Conservation (phyloP, 2,329 filamentous ascomycete species). For the Ploettnerulaceae sp. region DNA sequence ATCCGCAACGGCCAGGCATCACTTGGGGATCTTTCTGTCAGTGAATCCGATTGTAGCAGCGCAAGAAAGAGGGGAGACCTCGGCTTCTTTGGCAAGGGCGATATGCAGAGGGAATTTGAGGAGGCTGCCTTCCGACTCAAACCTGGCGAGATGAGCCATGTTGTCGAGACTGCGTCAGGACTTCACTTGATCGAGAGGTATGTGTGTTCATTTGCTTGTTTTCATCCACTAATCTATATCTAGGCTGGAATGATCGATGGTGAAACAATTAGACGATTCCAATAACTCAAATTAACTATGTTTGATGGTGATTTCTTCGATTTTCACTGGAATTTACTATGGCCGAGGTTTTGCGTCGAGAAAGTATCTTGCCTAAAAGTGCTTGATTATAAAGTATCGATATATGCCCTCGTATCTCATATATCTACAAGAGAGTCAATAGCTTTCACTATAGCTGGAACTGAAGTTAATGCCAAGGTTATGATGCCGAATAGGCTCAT, state of each 20-base stretch:
- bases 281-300: not conserved
- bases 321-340: constrained; percentile 4
- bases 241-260: constrained; percentile 21
- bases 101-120: constrained; percentile 99
- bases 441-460: constrained; percentile 47
- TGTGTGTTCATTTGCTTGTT: not conserved
- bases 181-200: constrained; percentile 94
- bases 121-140: constrained; percentile 89
- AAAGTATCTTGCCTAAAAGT: constrained; percentile 17
- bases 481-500: constrained; percentile 59
- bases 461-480: constrained; percentile 53
- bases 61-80: constrained; percentile 90
- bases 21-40: constrained; percentile 78
- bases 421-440: constrained; percentile 46
- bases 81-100: constrained; percentile 88
- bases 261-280: not conserved
- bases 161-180: constrained; percentile 90
- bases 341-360: constrained; percentile 7
- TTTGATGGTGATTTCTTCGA: not conserved
- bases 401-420: constrained; percentile 21
- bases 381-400: constrained; percentile 11
- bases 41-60: constrained; percentile 93
- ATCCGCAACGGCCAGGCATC: constrained; percentile 66
- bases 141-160: constrained; percentile 76
- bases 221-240: constrained; percentile 1